Conservation (phyloP, 192 early-diverging fungal species). For the Phycomyces nitens region DNA sequence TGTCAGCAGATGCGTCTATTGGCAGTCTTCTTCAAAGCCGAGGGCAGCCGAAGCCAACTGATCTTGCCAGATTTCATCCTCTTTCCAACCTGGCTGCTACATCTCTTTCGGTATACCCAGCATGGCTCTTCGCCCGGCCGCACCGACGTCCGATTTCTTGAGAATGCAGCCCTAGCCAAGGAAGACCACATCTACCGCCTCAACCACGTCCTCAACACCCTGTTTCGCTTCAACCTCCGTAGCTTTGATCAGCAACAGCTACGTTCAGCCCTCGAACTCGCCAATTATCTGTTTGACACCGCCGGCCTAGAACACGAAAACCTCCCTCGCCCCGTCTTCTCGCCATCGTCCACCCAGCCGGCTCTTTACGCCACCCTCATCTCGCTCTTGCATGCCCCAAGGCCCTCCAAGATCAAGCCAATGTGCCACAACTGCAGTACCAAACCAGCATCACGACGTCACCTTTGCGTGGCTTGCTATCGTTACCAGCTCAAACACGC, state of each 20-base stretch:
- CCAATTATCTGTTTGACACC: slow-evolving; percentile 15
- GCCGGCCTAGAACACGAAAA: slow-evolving; percentile 1
- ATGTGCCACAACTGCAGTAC: slow-evolving; percentile 30
- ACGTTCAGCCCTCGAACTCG: not conserved
- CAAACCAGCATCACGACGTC: slow-evolving; percentile 28
- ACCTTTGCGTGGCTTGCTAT: slow-evolving; percentile 35
- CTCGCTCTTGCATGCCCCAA: slow-evolving; percentile 16
- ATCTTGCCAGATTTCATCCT: slow-evolving; percentile 18
- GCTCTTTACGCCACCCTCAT: slow-evolving; percentile 15
- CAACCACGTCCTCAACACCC: slow-evolving; percentile 23
- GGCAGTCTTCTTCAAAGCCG: slow-evolving; percentile 15
- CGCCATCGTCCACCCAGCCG: slow-evolving; percentile 4
- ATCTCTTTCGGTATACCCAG: slow-evolving; percentile 21
- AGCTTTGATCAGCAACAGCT: slow-evolving; percentile 6
- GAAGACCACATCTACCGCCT: slow-evolving; percentile 24
- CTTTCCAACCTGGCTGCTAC: slow-evolving; percentile 24
- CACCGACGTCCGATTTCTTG: slow-evolving; percentile 12
- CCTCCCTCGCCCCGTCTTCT: not conserved
- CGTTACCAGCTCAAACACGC: slow-evolving; percentile 33
- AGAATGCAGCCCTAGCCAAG: slow-evolving; percentile 19
- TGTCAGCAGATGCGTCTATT: slow-evolving; percentile 18
- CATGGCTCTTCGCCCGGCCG: slow-evolving; percentile 17
- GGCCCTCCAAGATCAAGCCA: slow-evolving; percentile 28
- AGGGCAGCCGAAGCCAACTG: slow-evolving; percentile 10
- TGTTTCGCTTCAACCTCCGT: slow-evolving; percentile 21